Evolutionary conservation across 371 early-diverging fungal species (phyloP).

Genomic region (Chytridiales sp.): DNA sequence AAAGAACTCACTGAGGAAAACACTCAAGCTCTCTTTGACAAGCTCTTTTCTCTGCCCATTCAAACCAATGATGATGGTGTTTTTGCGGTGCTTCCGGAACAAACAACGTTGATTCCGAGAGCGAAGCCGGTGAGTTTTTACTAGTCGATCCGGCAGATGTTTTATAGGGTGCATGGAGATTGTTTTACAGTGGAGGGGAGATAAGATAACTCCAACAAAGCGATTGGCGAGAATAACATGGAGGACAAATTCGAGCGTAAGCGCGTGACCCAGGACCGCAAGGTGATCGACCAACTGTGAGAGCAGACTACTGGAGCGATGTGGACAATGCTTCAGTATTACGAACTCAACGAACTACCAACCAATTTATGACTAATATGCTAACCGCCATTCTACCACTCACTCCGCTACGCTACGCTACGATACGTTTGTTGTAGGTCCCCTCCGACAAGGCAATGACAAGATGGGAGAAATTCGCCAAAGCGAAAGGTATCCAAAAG

Average conservation of each 20-base stretch:
- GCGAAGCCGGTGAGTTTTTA: conserved; percentile 70
- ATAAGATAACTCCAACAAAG: background rate
- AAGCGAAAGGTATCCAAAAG: conserved; percentile 94
- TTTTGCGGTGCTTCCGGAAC: conserved; percentile 78
- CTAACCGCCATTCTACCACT: too few relatives aligned
- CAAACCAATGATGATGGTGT: conserved; percentile 70
- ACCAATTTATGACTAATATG: too few relatives aligned
- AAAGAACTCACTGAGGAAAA: conserved; percentile 76
- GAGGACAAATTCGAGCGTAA: too few relatives aligned
- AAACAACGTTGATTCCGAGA: conserved; percentile 72
- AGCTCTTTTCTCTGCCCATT: conserved; percentile 80
- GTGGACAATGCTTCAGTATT: too few relatives aligned
- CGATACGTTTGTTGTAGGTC: conserved; percentile 41
- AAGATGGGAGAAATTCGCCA: conserved; percentile 99
- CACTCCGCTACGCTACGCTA: background rate
- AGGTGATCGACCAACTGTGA: too few relatives aligned
- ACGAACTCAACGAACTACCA: too few relatives aligned
- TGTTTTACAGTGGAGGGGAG: background rate
- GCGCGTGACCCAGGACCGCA: too few relatives aligned
- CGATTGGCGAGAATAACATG: background rate
- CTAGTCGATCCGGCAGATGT: background rate
- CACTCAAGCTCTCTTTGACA: conserved; percentile 84
- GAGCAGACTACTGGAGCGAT: too few relatives aligned
- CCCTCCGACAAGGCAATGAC: conserved; percentile 88
- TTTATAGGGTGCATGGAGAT: background rate